Percentiles rank a stretch among this genome's conserved stretches.
Evolutionary conservation across 202 grass and related monocot species (phyloP).

Genomic region (Carex sylvatica): DNA sequence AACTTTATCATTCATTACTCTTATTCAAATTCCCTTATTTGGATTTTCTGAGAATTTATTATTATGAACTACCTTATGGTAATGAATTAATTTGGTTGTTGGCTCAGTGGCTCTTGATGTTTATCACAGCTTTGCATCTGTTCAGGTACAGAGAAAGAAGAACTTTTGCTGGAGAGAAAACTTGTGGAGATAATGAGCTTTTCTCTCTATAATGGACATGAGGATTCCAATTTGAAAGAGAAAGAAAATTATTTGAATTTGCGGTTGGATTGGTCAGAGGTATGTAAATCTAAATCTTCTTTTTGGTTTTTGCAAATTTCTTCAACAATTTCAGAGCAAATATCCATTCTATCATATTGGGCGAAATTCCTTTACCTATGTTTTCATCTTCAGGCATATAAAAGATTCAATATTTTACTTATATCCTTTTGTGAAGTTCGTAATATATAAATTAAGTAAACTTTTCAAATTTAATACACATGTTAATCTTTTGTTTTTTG

Average conservation of each 20-base stretch:
- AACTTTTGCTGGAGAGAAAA: not conserved
- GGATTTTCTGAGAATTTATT: not conserved
- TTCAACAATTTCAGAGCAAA: not conserved
- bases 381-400: too few relatives aligned
- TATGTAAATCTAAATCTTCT: not conserved
- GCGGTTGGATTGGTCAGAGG: conserved; percentile 3
- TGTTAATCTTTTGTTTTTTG: not conserved
- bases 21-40: conserved; percentile 10
- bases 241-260: not conserved
- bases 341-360: not conserved
- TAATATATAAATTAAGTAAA: not conserved
- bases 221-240: conserved; percentile 2
- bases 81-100: conserved; percentile 20
- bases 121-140: not conserved
- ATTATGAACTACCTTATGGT: conserved; percentile 12
- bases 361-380: not conserved
- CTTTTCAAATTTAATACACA: not conserved
- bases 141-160: not conserved
- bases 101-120: conserved; percentile 16
- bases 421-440: not conserved
- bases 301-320: not conserved
- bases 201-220: not conserved
- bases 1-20: not conserved
- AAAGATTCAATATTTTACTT: too few relatives aligned
- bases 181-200: conserved; percentile 5